These are phyloP conservation scores for Aureobasidium sp. DNA, from an alignment of 2,329 filamentous ascomycete species.

Conservation along the genomic window DNA sequence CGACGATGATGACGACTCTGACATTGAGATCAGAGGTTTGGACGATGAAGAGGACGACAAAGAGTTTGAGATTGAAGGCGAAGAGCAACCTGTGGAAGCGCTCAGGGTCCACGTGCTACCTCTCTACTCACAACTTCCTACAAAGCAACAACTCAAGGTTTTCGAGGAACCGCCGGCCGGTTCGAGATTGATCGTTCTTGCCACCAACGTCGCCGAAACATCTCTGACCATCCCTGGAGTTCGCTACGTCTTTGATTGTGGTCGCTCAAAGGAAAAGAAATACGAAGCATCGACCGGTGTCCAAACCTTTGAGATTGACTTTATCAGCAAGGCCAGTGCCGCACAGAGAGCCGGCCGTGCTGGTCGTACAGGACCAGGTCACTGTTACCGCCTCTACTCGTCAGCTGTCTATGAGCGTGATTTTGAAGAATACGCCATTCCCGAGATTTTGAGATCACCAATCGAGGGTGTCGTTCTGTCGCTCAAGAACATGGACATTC, in stretches of 20 bases:
- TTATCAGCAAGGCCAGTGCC: slow-evolving; percentile 96
- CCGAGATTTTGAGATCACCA: slow-evolving; percentile 83
- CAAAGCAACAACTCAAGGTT: slow-evolving; percentile 81
- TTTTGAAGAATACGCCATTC: slow-evolving; percentile 77
- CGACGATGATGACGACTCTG: slow-evolving; percentile 37
- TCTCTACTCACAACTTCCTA: slow-evolving; percentile 85
- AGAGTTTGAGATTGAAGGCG: slow-evolving; percentile 37
- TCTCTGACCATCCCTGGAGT: slow-evolving; percentile 94
- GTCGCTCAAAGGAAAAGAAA: slow-evolving; percentile 82
- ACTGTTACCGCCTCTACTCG: slow-evolving; percentile 92
- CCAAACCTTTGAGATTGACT: slow-evolving; percentile 89
- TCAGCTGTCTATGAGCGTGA: slow-evolving; percentile 89
- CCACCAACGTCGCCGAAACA: slow-evolving; percentile 95
- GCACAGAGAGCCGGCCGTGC: slow-evolving; percentile 88
- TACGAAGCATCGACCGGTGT: slow-evolving; percentile 86
- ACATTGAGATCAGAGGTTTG: slow-evolving; percentile 54
- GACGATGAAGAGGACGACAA: slow-evolving; percentile 57
- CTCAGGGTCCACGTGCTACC: slow-evolving; percentile 82
- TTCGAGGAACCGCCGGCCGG: slow-evolving; percentile 75
- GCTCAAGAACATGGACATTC: slow-evolving; percentile 88
- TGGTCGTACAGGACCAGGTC: slow-evolving; percentile 88
- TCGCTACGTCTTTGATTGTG: slow-evolving; percentile 91
- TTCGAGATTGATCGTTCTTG: slow-evolving; percentile 77
- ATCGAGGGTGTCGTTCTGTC: slow-evolving; percentile 86
- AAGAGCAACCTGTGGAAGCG: slow-evolving; percentile 47